Conservation (phyloP, 495 filamentous ascomycete species). For the Talaromyces nanjingensis region DNA sequence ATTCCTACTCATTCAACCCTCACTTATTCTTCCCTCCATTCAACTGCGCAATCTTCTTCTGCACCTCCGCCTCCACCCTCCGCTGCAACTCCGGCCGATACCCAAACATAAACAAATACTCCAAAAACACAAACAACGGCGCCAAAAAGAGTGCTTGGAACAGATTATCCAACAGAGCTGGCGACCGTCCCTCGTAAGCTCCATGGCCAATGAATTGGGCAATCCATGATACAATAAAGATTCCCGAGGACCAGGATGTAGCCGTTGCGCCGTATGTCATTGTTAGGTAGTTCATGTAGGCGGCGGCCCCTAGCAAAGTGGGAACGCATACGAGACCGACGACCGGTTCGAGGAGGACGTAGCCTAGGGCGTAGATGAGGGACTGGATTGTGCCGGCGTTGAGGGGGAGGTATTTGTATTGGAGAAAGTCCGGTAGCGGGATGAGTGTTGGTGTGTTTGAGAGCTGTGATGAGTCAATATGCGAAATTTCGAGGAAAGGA, state of each 20-base stretch:
- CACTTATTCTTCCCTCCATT: conserved; percentile 25
- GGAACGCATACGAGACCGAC: conserved; percentile 70
- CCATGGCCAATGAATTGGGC: conserved; percentile 90
- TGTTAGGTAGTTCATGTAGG: conserved; percentile 67
- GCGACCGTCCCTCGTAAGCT: conserved; percentile 78
- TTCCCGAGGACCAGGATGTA: conserved; percentile 61
- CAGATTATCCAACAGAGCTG: conserved; percentile 84
- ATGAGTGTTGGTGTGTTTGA: conserved; percentile 72
- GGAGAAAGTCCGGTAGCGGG: conserved; percentile 60
- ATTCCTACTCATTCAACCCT: not conserved
- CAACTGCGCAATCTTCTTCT: conserved; percentile 48
- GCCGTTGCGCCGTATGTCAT: conserved; percentile 54
- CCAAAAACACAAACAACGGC: conserved; percentile 97
- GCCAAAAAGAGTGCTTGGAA: conserved; percentile 89
- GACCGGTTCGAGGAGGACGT: conserved; percentile 89
- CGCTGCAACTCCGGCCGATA: conserved; percentile 82
- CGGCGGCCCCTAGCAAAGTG: conserved; percentile 65
- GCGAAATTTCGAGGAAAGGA: conserved; percentile 9
- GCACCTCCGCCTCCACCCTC: conserved; percentile 67
- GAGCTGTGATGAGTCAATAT: conserved; percentile 41
- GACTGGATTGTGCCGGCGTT: conserved; percentile 74
- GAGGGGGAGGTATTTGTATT: conserved; percentile 67
- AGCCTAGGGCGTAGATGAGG: conserved; percentile 67
- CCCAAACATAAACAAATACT: conserved; percentile 83
- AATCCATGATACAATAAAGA: conserved; percentile 74